These are phyloP conservation scores for Aspergillus amoenus DNA, from an alignment of 2,329 filamentous ascomycete species.

Conservation along the genomic window DNA sequence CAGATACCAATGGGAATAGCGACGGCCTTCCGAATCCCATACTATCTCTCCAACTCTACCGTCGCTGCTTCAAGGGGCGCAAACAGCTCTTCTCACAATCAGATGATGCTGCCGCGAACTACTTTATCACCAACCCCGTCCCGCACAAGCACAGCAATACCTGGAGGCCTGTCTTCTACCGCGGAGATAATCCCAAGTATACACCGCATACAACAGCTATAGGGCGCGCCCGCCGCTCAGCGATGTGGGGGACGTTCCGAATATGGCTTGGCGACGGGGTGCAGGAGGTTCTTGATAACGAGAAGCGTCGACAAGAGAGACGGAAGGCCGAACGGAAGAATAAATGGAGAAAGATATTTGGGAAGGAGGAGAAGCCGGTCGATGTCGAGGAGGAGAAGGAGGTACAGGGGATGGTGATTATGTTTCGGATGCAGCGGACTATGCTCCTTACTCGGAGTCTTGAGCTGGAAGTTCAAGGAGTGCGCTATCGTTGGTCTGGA, in stretches of 20 bases:
- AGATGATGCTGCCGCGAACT: slow-evolving; percentile 2
- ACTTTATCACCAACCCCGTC: slow-evolving; percentile 9
- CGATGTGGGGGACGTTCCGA: slow-evolving; percentile 2
- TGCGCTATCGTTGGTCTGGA: slow-evolving; percentile 11
- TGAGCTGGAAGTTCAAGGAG: slow-evolving; percentile 9
- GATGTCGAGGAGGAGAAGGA: slow-evolving; percentile 2
- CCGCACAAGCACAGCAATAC: slow-evolving; percentile 1
- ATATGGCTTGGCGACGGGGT: slow-evolving; percentile 12
- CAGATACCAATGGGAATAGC: neutral
- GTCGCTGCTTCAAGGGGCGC: slow-evolving; percentile 7
- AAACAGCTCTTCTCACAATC: slow-evolving; percentile 11
- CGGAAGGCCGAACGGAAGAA: slow-evolving; percentile 6
- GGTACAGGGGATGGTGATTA: slow-evolving; percentile 1
- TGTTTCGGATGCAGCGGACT: slow-evolving; percentile 1
- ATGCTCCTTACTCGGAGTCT: neutral
- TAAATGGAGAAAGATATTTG: slow-evolving; percentile 7
- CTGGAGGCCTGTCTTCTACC: slow-evolving; percentile 11
- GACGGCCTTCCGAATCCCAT: neutral
- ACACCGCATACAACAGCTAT: slow-evolving; percentile 4
- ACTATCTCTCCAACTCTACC: slow-evolving; percentile 4
- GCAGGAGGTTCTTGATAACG: slow-evolving; percentile 8
- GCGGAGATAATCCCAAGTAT: slow-evolving; percentile 13
- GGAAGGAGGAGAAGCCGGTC: neutral
- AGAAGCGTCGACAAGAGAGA: neutral
- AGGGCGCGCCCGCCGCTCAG: slow-evolving; percentile 2